A percentile compares a stretch with the other conserved stretches of the same genome.
Evolutionary conservation across 129 eudicot species (phyloP).

Genomic region (Ambrosia artemisiifolia): DNA sequence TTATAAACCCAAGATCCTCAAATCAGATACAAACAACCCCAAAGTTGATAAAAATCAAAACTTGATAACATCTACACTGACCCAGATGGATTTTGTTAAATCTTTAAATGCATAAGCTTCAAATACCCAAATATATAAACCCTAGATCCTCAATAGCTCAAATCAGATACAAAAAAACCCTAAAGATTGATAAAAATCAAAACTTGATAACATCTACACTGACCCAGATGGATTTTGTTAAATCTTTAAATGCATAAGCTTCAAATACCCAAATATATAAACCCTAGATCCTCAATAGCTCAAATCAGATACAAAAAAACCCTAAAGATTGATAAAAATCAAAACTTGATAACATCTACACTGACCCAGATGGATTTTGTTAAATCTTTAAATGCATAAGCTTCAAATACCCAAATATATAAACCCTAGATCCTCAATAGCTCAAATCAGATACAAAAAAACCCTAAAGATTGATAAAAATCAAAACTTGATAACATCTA

Average conservation of each 20-base stretch:
- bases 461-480: constrained; percentile 2
- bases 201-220: constrained; percentile 21
- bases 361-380: not conserved
- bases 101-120: constrained; percentile 3
- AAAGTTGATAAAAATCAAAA: constrained; percentile 12
- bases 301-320: constrained; percentile 20
- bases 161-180: constrained; percentile 19
- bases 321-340: constrained; percentile 2
- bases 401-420: constrained; percentile 16
- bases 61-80: constrained; percentile 17
- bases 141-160: constrained; percentile 24
- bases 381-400: not conserved
- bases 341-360: constrained; percentile 21
- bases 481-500: constrained; percentile 22
- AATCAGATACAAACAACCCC: constrained; percentile 18
- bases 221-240: not conserved
- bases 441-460: constrained; percentile 18
- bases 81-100: not conserved
- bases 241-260: not conserved
- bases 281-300: constrained; percentile 27
- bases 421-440: constrained; percentile 30
- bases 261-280: constrained; percentile 18
- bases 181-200: constrained; percentile 5
- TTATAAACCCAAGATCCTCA: constrained; percentile 34
- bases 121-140: constrained; percentile 18